Evolutionary conservation across 352 stramenopile species (phyloP), one percentile per base, ranked within the genome.

Genomic region (Pythium myriotylum): DNA sequence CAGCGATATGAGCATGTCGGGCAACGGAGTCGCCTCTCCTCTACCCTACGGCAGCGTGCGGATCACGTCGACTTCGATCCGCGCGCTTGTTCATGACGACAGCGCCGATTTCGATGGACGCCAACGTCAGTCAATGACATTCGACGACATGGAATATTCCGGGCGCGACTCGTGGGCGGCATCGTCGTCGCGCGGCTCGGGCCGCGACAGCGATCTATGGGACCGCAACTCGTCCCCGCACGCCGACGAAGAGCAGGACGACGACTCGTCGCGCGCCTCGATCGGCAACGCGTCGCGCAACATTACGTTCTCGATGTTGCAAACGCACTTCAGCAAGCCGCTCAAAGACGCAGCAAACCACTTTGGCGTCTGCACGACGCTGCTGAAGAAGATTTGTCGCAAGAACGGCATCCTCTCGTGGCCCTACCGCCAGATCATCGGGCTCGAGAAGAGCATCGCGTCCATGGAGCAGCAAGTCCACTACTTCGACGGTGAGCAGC

Each of bases 321-420:
- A 80, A 20, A 82, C 78, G 17, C 80, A 95, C 63, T 95, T 95
- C 64, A 85, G 92, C 69, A 78, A 90, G 64, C 84, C 86, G 22
- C 61, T 95, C 41, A 82, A 80, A 35, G 80, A 91, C 52, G 84
- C 92, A 14, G 84, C 83, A 2, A 73, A 87, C 54, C 54, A 42
- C 41, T 93, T 95, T 57, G 83, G 86, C 17, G 91, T 95, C 59
- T 94, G 86, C 55, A 81, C 88, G n/a, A 95, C 86, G 23, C 64
- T 95, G 23, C 71, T 95, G 19, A 95, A 94, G 73, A 94, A 93
- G 47, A 90, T 93, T 53, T 95, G 86, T 61, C 73, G 86, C 26
- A 81, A 86, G 50, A 78, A 92, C 41, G 81, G 84, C 29, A 86
- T 95, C 51, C 72, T 82, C 1, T 82, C 82, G 23, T 95, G 86